Evolutionary conservation across 139 green algal species (phyloP).

Genomic region (Protoeuglena noctilucae): DNA sequence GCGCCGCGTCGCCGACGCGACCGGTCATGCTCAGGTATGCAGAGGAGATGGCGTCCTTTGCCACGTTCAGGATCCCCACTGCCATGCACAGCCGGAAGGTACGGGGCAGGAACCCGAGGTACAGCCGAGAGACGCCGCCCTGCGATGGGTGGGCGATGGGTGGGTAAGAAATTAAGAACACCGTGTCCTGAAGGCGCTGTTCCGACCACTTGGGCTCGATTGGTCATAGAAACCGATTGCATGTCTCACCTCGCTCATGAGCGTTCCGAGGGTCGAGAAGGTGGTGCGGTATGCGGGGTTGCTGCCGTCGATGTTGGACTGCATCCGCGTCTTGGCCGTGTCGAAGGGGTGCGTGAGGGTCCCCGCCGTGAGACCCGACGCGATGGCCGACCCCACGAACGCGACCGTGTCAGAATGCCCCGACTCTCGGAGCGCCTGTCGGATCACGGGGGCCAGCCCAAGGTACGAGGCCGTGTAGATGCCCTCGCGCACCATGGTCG

Average conservation of each 20-base stretch:
- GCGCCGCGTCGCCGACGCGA: no score
- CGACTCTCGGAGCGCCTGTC: not conserved
- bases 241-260: no score
- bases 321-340: constrained; percentile 9
- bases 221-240: no score
- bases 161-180: no score
- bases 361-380: not conserved
- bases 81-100: not conserved
- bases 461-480: constrained; percentile 5
- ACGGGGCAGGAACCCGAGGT: not conserved
- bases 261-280: no score
- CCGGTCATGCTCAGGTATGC: no score
- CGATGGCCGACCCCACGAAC: not conserved
- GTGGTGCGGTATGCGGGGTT: no score
- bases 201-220: no score
- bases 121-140: no score
- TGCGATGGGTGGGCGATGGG: no score
- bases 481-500: constrained; percentile 7
- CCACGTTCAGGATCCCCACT: not conserved
- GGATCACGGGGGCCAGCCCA: not conserved
- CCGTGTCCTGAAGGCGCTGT: no score
- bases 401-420: not conserved
- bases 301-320: constrained; percentile 2
- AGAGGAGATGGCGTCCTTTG: no score
- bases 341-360: constrained; percentile 10